Conservation (phyloP, 129 eudicot species). For the Ambrosia artemisiifolia region DNA sequence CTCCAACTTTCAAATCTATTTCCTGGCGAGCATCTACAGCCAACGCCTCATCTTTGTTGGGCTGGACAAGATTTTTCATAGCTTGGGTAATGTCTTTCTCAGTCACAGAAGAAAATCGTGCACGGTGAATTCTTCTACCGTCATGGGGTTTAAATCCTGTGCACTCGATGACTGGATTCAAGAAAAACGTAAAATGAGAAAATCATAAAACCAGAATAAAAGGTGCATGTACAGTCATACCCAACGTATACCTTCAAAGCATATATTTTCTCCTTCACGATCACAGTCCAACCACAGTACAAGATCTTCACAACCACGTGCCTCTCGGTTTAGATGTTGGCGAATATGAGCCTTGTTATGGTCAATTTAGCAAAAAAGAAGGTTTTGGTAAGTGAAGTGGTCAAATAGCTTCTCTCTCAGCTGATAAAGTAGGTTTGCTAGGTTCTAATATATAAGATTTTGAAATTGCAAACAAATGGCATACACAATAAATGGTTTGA, state of each 20-base stretch:
- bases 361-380: constrained; percentile 18
- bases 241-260: constrained; percentile 81
- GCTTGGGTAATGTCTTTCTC: constrained; percentile 83
- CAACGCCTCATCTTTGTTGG: constrained; percentile 82
- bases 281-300: constrained; percentile 96
- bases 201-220: constrained; percentile 8
- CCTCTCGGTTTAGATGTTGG: constrained; percentile 85
- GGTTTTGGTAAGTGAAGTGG: constrained; percentile 9
- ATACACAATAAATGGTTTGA: constrained; percentile 5
- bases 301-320: constrained; percentile 80
- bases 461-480: not conserved
- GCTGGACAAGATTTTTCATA: constrained; percentile 73
- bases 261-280: constrained; percentile 96
- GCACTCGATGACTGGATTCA: constrained; percentile 77
- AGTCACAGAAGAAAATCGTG: constrained; percentile 91
- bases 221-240: not conserved
- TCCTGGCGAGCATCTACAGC: constrained; percentile 99
- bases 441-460: not conserved
- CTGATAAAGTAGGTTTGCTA: not conserved
- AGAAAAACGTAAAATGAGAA: constrained; percentile 4
- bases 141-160: constrained; percentile 61
- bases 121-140: constrained; percentile 68
- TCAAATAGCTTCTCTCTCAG: not conserved
- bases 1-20: constrained; percentile 98
- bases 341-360: constrained; percentile 78